Percentiles rank a stretch among this genome's conserved stretches.
These are phyloP conservation scores for Neoarthrinium moseri DNA, from an alignment of 2,329 filamentous ascomycete species.

Conservation along the genomic window DNA sequence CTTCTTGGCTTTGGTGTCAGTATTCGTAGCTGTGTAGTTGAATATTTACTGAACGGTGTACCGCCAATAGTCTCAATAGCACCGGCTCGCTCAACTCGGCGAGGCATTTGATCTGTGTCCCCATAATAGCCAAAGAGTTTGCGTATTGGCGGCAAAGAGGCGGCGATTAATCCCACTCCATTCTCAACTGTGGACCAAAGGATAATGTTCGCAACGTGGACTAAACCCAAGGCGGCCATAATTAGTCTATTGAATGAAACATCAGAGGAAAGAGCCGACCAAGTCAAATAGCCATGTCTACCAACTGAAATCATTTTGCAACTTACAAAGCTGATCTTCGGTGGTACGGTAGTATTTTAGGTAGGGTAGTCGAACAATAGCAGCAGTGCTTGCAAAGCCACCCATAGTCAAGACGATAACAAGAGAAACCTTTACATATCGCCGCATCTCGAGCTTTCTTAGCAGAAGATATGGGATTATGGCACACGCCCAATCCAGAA, in stretches of 20 bases:
- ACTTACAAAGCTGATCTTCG: constrained; percentile 7
- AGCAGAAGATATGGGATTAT: constrained; percentile 4
- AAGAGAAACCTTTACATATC: neutral
- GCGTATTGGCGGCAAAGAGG: constrained; percentile 1
- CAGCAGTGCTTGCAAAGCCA: neutral
- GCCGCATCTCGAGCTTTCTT: neutral
- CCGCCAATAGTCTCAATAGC: constrained; percentile 9
- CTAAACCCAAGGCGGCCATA: neutral
- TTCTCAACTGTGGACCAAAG: constrained; percentile 4
- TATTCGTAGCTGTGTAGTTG: too few species aligned
- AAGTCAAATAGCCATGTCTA: too few species aligned
- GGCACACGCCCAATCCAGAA: constrained; percentile 6
- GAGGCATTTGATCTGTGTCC: neutral
- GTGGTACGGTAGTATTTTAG: neutral
- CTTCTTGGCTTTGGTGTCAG: too few species aligned
- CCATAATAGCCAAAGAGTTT: neutral
- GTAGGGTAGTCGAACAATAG: constrained; percentile 7
- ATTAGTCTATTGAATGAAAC: neutral
- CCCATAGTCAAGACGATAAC: constrained; percentile 1
- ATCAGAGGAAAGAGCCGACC: too few species aligned
- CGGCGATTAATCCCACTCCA: constrained; percentile 2
- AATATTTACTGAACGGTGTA: too few species aligned
- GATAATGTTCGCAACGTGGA: neutral
- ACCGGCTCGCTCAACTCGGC: neutral
- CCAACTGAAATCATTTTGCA: too few species aligned